Percentiles rank a stretch among this genome's conserved stretches.
Evolutionary conservation across 2,329 filamentous ascomycete species (phyloP).

Genomic region (Alternaria arborescens): DNA sequence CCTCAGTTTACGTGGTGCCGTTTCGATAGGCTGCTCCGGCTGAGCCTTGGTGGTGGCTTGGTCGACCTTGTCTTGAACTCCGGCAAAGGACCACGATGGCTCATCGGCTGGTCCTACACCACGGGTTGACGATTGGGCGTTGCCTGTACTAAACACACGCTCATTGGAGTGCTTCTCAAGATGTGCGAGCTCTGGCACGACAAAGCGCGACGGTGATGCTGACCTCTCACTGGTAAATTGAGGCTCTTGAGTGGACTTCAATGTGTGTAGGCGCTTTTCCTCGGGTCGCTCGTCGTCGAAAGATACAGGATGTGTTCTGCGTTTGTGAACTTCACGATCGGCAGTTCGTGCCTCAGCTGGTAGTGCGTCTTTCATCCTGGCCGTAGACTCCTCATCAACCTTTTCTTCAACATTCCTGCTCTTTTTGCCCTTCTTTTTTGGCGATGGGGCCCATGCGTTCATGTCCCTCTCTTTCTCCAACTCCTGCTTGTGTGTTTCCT

Average conservation of each 20-base stretch:
- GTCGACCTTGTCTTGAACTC: slow-evolving; percentile 57
- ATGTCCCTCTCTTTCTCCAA: slow-evolving; percentile 35
- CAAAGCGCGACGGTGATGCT: slow-evolving; percentile 4
- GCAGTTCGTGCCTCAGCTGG: slow-evolving; percentile 15
- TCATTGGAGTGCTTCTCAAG: not conserved
- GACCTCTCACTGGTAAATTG: slow-evolving; percentile 15
- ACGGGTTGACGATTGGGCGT: slow-evolving; percentile 13
- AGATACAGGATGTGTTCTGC: slow-evolving; percentile 45
- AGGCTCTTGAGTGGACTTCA: slow-evolving; percentile 20
- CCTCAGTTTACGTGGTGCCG: slow-evolving; percentile 22
- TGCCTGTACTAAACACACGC: slow-evolving; percentile 2
- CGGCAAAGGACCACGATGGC: slow-evolving; percentile 49
- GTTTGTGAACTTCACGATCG: slow-evolving; percentile 39
- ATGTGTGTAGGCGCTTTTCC: slow-evolving; percentile 46
- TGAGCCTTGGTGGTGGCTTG: slow-evolving; percentile 57
- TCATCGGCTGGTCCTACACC: slow-evolving; percentile 25
- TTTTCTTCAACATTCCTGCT: slow-evolving; percentile 45
- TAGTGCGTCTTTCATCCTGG: slow-evolving; percentile 11
- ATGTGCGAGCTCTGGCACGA: slow-evolving; percentile 7
- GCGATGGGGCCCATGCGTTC: slow-evolving; percentile 44
- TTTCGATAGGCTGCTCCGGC: slow-evolving; percentile 37
- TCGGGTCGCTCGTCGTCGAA: slow-evolving; percentile 43
- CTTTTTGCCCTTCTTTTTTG: slow-evolving; percentile 55
- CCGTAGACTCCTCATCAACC: slow-evolving; percentile 26
- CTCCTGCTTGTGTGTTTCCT: slow-evolving; percentile 14